Percentiles rank a stretch among this genome's conserved stretches.
Evolutionary conservation across 768 basidiomycete genomes (phyloP).

Genomic region (Cantharellus anzutake): DNA sequence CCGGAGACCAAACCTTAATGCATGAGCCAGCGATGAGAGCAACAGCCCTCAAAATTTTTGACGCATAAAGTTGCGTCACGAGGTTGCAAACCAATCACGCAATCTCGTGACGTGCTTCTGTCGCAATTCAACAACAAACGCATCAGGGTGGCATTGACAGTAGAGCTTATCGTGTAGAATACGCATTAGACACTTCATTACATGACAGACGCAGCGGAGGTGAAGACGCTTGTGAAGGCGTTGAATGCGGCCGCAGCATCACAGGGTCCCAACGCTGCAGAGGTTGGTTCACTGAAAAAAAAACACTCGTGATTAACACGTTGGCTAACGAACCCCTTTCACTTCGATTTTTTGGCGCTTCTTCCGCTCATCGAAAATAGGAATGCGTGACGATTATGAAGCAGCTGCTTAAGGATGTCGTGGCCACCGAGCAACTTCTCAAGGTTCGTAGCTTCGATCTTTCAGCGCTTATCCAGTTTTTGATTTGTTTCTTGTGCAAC

Average conservation of each 20-base stretch:
- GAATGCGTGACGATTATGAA: neutral
- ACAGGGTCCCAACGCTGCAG: neutral
- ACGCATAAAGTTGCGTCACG: no score
- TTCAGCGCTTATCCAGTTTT: neutral
- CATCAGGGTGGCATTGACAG: no score
- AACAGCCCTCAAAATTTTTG: no score
- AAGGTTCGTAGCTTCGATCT: constrained; percentile 8
- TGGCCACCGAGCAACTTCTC: constrained; percentile 11
- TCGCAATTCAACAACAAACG: no score
- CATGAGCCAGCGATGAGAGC: no score
- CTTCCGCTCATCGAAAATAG: no score
- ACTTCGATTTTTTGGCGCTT: constrained; percentile 2
- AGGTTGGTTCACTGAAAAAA: constrained; percentile 24
- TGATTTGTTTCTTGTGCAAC: neutral
- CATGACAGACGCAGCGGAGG: constrained; percentile 26
- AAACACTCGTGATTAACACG: neutral
- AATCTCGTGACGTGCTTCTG: no score
- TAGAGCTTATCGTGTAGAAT: no score
- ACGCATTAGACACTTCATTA: no score
- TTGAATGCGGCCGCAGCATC: constrained; percentile 35
- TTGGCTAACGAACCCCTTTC: neutral
- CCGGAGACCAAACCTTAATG: no score
- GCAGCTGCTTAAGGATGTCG: constrained; percentile 10
- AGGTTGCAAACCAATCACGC: no score
- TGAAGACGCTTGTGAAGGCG: constrained; percentile 67